Evolutionary conservation across 1,139 yeast genomes (phyloP).

Genomic region (Candida neerlandica): DNA sequence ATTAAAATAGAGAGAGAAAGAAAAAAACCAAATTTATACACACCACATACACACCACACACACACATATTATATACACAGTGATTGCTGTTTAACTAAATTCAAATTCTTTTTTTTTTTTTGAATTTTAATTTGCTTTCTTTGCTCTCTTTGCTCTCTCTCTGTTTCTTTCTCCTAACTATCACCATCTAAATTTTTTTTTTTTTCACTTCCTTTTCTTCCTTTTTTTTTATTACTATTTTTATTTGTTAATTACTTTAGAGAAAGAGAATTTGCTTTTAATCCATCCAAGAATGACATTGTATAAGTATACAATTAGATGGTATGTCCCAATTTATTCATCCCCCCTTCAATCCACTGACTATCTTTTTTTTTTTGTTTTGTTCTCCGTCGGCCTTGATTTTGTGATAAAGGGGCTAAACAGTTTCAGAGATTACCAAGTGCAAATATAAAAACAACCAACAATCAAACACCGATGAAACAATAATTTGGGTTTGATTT

Average conservation of each 20-base stretch:
- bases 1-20: too few relatives aligned
- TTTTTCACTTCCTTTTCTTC: background rate
- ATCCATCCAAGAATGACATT: conserved; percentile 12
- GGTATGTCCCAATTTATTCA: conserved; percentile 17
- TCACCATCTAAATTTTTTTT: too few relatives aligned
- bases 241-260: background rate
- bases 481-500: background rate
- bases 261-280: background rate
- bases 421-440: background rate
- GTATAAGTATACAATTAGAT: conserved; percentile 21
- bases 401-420: conserved; percentile 4
- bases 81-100: too few relatives aligned
- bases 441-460: background rate
- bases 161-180: background rate
- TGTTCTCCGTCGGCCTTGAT: background rate
- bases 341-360: background rate
- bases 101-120: too few relatives aligned
- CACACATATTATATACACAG: too few relatives aligned
- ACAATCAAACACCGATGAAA: background rate
- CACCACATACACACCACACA: too few relatives aligned
- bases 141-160: background rate
- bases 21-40: too few relatives aligned
- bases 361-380: background rate
- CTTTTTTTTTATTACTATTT: conserved; percentile 2
- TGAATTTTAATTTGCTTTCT: too few relatives aligned